Evolutionary conservation across 2,329 filamentous ascomycete genomes (phyloP).

Genomic region (Plenodomus biglobosus): DNA sequence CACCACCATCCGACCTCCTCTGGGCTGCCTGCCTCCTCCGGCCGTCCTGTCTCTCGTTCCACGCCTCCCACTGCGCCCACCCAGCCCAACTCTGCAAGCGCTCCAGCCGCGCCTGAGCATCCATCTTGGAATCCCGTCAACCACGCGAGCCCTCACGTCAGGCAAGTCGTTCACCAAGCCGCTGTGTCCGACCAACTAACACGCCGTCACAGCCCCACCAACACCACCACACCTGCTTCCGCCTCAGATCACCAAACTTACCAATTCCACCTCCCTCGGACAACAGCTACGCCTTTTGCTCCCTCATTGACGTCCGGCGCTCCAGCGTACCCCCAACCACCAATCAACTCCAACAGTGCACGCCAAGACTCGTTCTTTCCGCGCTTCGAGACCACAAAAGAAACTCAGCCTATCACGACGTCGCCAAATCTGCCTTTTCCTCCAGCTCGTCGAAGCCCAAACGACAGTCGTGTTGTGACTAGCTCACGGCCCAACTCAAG

Average conservation of each 20-base stretch:
- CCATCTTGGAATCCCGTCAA: conserved; percentile 15
- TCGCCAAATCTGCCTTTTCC: conserved; percentile 14
- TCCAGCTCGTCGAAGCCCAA: conserved; percentile 15
- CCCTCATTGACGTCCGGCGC: conserved; percentile 10
- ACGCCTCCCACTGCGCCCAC: conserved; percentile 5
- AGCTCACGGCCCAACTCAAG: conserved; percentile 7
- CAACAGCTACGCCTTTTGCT: conserved; percentile 8
- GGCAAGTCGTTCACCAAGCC: conserved; percentile 9
- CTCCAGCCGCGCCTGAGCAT: conserved; percentile 1
- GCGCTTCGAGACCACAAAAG: conserved; percentile 18
- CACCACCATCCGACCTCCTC: conserved; percentile 19
- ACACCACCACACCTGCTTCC: conserved; percentile 7
- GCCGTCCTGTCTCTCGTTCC: conserved; percentile 8
- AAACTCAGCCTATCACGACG: conserved; percentile 12
- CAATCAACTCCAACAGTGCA: conserved; percentile 4
- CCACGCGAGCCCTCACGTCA: conserved; percentile 18
- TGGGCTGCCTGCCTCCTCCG: conserved; percentile 8
- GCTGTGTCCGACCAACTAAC: conserved; percentile 10
- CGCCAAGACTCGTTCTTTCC: conserved; percentile 29
- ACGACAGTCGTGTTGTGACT: background rate
- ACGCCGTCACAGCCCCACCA: conserved; percentile 11
- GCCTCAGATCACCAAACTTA: conserved; percentile 10
- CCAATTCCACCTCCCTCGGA: conserved; percentile 4
- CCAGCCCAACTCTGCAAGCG: conserved; percentile 5
- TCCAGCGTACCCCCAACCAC: conserved; percentile 10